phyloP scores from a whole-genome alignment of 1,139 yeast species.

The Oligophagozyma castellii region DNA sequence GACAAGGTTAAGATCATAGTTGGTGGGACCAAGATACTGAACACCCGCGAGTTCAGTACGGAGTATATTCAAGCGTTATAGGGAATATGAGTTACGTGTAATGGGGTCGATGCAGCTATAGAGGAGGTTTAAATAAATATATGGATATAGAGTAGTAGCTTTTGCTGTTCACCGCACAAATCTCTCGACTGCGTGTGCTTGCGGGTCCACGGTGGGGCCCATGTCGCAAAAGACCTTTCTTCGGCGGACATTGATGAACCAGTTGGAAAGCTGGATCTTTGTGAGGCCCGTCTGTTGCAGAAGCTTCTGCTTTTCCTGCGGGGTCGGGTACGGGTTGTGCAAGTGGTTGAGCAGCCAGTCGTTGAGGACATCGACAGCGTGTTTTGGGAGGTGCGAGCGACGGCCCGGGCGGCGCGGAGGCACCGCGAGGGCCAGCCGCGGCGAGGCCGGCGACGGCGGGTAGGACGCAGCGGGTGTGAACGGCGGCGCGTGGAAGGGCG shows the following conservation, averaged over 20 bases:
- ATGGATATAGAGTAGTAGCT: too few species aligned
- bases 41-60: slow-evolving; percentile 40
- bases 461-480: too few species aligned
- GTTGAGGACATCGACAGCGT: slow-evolving; percentile 68
- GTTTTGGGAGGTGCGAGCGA: slow-evolving; percentile 77
- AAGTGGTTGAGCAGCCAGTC: slow-evolving; percentile 77
- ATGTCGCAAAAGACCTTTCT: slow-evolving; percentile 44
- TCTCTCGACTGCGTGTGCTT: too few species aligned
- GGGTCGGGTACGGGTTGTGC: slow-evolving; percentile 89
- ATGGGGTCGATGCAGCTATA: too few species aligned
- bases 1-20: slow-evolving; percentile 44
- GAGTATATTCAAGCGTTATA: background rate
- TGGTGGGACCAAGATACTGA: slow-evolving; percentile 67
- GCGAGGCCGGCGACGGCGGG: too few species aligned
- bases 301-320: slow-evolving; percentile 72
- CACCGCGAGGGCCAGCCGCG: too few species aligned
- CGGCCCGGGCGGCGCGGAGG: slow-evolving; percentile 4
- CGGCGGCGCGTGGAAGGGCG: too few species aligned
- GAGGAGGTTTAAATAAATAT: too few species aligned
- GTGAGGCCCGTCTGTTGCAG: slow-evolving; percentile 77
- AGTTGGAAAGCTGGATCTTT: slow-evolving; percentile 81
- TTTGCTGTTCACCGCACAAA: too few species aligned
- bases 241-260: slow-evolving; percentile 95
- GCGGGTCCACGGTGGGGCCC: too few species aligned
- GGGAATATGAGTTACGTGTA: too few species aligned